These are phyloP conservation scores for Talaromyces rugulosus DNA, from an alignment of 2,329 filamentous ascomycete species.

Conservation along the genomic window DNA sequence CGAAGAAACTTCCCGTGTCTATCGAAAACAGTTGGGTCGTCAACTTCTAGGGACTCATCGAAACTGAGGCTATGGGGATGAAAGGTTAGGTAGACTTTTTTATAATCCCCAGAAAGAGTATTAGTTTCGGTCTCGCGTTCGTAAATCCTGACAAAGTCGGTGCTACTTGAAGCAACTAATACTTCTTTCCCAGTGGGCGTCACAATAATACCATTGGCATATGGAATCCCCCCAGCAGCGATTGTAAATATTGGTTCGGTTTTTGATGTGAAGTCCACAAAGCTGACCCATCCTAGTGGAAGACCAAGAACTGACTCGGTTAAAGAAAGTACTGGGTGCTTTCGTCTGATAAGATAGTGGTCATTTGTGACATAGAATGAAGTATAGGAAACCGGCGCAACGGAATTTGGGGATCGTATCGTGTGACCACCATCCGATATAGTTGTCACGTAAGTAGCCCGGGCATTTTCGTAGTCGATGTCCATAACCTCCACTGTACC, in stretches of 20 bases:
- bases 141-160: constrained; percentile 13
- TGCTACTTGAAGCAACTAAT: constrained; percentile 14
- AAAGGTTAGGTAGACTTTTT: constrained; percentile 13
- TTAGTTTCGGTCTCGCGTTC: constrained; percentile 15
- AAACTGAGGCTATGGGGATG: constrained; percentile 17
- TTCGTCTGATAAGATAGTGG: constrained; percentile 13
- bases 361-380: constrained; percentile 19
- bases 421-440: constrained; percentile 14
- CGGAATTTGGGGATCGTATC: constrained; percentile 15
- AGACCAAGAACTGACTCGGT: constrained; percentile 11
- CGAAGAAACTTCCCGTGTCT: constrained; percentile 15
- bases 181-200: constrained; percentile 16
- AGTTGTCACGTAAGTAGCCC: constrained; percentile 13
- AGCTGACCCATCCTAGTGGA: constrained; percentile 15
- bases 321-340: constrained; percentile 12
- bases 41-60: constrained; percentile 12
- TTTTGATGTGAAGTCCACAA: constrained; percentile 13
- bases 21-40: constrained; percentile 15
- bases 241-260: constrained; percentile 10
- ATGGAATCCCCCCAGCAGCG: constrained; percentile 13
- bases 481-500: constrained; percentile 15
- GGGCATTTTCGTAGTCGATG: constrained; percentile 15
- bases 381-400: constrained; percentile 15
- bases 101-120: constrained; percentile 11
- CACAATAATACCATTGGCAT: constrained; percentile 16